These are phyloP conservation scores for Cnidoscolus chayamansa DNA, from an alignment of 441 rosid genomes.

Conservation along the genomic window DNA sequence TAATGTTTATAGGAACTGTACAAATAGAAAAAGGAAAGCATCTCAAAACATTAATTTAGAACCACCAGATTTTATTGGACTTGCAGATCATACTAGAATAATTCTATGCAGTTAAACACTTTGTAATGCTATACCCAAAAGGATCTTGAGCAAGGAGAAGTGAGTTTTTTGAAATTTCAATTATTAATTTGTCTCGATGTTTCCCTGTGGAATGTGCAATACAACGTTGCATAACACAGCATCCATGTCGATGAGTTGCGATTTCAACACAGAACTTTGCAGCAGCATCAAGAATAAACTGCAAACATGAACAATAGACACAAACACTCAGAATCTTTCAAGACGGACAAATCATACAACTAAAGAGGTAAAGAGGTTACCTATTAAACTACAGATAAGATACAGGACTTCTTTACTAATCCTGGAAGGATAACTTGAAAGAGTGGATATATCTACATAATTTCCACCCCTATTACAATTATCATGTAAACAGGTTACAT, in stretches of 20 bases:
- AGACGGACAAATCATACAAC: neutral
- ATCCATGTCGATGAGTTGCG: conserved; percentile 79
- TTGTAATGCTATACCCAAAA: conserved; percentile 48
- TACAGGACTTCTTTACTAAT: neutral
- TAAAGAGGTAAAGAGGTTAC: neutral
- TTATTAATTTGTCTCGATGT: conserved; percentile 45
- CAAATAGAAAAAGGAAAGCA: neutral
- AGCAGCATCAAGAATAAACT: conserved; percentile 73
- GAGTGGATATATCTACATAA: neutral
- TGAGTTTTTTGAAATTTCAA: conserved; percentile 51
- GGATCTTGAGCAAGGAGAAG: conserved; percentile 77
- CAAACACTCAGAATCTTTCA: conserved; percentile 14
- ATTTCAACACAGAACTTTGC: conserved; percentile 60
- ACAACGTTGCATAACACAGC: conserved; percentile 77
- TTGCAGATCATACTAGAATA: neutral
- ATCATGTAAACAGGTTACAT: too few relatives aligned
- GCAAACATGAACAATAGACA: conserved; percentile 20
- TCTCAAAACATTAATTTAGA: neutral
- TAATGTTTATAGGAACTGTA: neutral
- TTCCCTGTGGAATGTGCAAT: conserved; percentile 50
- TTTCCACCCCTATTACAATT: neutral
- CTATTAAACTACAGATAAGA: neutral
- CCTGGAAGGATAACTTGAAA: conserved; percentile 3
- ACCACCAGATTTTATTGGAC: neutral
- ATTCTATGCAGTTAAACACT: neutral